Evolutionary conservation across 768 basidiomycete genomes (phyloP).

Genomic region (Strobilomyces dryophilus): DNA sequence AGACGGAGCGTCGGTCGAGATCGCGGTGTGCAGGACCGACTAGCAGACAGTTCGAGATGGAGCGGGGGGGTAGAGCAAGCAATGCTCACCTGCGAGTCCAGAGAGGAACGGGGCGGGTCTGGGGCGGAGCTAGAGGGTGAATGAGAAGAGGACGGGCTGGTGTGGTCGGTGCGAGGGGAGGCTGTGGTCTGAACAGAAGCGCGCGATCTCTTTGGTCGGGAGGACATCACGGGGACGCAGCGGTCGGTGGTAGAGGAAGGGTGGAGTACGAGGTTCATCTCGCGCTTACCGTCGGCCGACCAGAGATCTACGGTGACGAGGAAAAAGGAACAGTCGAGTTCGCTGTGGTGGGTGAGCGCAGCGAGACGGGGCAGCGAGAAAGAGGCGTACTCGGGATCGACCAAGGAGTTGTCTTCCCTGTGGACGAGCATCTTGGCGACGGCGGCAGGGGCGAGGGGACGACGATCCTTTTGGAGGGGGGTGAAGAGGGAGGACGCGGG

Average conservation of each 20-base stretch:
- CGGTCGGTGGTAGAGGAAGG: constrained; percentile 71
- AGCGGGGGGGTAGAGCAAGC: background rate
- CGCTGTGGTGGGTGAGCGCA: constrained; percentile 40
- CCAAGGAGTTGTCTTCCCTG: constrained; percentile 58
- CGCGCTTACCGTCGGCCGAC: constrained; percentile 75
- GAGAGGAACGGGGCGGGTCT: constrained; percentile 30
- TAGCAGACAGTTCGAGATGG: constrained; percentile 5
- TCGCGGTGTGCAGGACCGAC: constrained; percentile 35
- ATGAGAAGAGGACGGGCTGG: constrained; percentile 45
- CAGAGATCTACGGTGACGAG: constrained; percentile 91
- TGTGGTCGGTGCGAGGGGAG: constrained; percentile 32
- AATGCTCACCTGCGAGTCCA: constrained; percentile 42
- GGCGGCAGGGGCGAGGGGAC: constrained; percentile 88
- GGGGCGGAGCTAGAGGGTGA: constrained; percentile 47
- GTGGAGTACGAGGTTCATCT: constrained; percentile 88
- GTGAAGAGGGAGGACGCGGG: constrained; percentile 8
- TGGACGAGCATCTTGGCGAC: constrained; percentile 79
- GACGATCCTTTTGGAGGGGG: constrained; percentile 62
- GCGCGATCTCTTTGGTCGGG: constrained; percentile 35
- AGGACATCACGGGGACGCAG: constrained; percentile 46
- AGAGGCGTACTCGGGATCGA: constrained; percentile 70
- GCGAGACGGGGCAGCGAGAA: background rate
- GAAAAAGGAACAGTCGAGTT: constrained; percentile 85
- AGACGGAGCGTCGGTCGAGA: constrained; percentile 34
- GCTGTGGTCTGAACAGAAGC: constrained; percentile 33